A percentile compares a stretch with the other conserved stretches of the same genome.
Evolutionary conservation across 169 alveolate genomes (phyloP).

Genomic region (Plasmodium gonderi): DNA sequence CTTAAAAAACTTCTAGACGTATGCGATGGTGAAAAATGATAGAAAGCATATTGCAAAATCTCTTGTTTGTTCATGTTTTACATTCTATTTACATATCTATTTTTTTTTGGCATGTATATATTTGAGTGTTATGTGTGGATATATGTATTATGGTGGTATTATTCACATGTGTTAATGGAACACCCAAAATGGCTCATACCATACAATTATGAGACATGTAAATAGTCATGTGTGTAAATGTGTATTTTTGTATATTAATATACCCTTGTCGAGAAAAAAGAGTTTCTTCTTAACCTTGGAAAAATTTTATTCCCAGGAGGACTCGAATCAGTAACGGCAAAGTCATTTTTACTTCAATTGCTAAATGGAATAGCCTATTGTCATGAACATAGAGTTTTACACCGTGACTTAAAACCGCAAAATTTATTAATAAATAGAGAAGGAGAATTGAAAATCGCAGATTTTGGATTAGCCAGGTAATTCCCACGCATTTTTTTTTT

Average conservation of each 20-base stretch:
- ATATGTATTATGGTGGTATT: background rate
- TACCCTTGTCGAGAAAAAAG: background rate
- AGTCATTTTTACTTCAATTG: constrained; percentile 95
- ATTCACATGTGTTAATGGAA: no score
- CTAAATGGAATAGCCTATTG: constrained; percentile 98
- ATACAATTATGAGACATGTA: no score
- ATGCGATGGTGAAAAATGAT: constrained; percentile 85
- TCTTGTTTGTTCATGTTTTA: no score
- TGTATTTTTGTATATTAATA: background rate
- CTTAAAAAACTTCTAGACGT: constrained; percentile 96
- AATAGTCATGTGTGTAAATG: no score
- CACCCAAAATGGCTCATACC: no score
- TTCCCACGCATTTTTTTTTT: background rate
- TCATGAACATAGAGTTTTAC: constrained; percentile 98
- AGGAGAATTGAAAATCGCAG: constrained; percentile 97
- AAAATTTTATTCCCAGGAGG: constrained; percentile 82
- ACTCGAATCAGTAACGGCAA: constrained; percentile 89
- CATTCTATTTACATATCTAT: no score
- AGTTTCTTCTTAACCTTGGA: background rate
- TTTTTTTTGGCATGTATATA: no score
- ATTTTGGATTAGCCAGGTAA: constrained; percentile 98
- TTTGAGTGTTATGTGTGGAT: background rate
- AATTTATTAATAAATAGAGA: constrained; percentile 95
- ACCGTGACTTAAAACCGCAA: constrained; percentile 99
- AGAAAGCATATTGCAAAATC: background rate